Conservation (phyloP, 2,329 filamentous ascomycete species). For the Arthroderma sp. region DNA sequence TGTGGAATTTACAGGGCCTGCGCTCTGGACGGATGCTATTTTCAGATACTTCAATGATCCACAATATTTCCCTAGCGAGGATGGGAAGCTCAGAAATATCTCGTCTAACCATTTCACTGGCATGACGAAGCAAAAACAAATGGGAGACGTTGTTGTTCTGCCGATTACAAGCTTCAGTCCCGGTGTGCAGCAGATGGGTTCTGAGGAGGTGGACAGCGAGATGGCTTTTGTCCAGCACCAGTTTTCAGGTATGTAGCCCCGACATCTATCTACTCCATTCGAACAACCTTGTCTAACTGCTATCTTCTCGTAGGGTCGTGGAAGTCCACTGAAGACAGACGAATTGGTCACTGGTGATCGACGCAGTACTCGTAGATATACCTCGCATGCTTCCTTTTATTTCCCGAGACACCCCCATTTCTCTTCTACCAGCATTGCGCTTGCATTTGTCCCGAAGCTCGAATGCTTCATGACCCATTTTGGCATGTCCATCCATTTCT, state of each 20-base stretch:
- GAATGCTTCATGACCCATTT: background rate
- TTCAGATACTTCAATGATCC: constrained; percentile 91
- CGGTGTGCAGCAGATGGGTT: constrained; percentile 84
- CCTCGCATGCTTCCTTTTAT: too few species aligned
- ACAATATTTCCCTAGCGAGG: constrained; percentile 67
- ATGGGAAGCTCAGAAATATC: constrained; percentile 56
- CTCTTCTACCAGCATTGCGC: background rate
- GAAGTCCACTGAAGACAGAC: constrained; percentile 61
- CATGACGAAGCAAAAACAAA: constrained; percentile 68
- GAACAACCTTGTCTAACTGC: background rate
- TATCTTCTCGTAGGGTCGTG: constrained; percentile 47
- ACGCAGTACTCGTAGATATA: too few species aligned
- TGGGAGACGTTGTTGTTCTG: constrained; percentile 85
- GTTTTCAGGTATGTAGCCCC: constrained; percentile 81
- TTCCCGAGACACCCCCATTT: background rate
- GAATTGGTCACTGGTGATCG: constrained; percentile 42
- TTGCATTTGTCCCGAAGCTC: background rate
- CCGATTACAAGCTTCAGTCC: constrained; percentile 97
- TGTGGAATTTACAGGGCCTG: constrained; percentile 89
- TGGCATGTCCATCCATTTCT: background rate
- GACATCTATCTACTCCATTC: background rate
- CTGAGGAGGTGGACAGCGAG: constrained; percentile 74
- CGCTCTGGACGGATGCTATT: constrained; percentile 82
- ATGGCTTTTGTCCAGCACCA: constrained; percentile 97
- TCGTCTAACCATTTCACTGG: constrained; percentile 82